Conservation (phyloP, 495 filamentous ascomycete genomes). For the Neurospora sp. region DNA sequence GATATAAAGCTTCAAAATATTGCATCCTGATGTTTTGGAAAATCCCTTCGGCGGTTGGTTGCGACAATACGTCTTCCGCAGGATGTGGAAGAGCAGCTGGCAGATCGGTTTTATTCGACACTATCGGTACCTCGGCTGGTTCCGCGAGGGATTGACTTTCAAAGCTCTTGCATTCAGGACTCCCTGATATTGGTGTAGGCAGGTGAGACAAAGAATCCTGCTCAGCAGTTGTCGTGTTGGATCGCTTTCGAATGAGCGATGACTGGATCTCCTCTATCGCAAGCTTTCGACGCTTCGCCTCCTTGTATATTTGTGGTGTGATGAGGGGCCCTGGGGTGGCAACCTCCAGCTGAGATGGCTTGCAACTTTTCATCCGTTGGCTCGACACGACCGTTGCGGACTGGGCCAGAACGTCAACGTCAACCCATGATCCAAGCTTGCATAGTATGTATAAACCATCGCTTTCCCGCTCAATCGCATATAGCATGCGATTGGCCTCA, state of each 20-base stretch:
- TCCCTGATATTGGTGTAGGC: background rate
- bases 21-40: slow-evolving; percentile 62
- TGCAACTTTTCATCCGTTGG: slow-evolving; percentile 11
- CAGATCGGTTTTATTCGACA: background rate
- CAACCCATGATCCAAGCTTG: slow-evolving; percentile 57
- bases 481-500: slow-evolving; percentile 48
- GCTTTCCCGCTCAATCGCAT: slow-evolving; percentile 63
- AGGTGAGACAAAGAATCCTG: slow-evolving; percentile 14
- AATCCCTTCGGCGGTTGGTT: slow-evolving; percentile 51
- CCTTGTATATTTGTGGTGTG: slow-evolving; percentile 29
- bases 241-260: slow-evolving; percentile 17
- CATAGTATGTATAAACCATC: slow-evolving; percentile 59
- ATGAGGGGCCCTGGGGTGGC: slow-evolving; percentile 15
- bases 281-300: slow-evolving; percentile 37
- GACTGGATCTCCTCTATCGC: slow-evolving; percentile 44
- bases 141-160: background rate
- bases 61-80: slow-evolving; percentile 20
- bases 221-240: slow-evolving; percentile 25
- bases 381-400: slow-evolving; percentile 31
- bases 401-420: slow-evolving; percentile 36
- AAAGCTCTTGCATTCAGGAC: background rate
- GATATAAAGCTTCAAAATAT: slow-evolving; percentile 82
- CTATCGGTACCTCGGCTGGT: background rate
- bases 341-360: slow-evolving; percentile 2
- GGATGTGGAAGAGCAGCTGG: background rate